Conservation (phyloP, 1,139 yeast genomes). For the Eremothecium coryli region DNA sequence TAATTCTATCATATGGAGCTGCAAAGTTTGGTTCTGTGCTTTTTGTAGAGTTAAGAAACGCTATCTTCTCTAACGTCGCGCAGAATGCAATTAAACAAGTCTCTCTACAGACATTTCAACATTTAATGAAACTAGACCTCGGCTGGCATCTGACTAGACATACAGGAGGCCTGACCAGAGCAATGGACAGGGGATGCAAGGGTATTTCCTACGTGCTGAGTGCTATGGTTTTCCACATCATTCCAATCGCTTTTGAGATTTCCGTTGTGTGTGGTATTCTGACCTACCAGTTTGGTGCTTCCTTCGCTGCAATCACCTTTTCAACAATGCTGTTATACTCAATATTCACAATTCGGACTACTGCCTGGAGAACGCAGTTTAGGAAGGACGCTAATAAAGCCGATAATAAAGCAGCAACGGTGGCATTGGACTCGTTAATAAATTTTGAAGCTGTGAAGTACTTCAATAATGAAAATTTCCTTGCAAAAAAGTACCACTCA, state of each 20-base stretch:
- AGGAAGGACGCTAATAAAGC: slow-evolving; percentile 88
- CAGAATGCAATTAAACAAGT: slow-evolving; percentile 90
- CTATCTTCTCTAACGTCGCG: slow-evolving; percentile 90
- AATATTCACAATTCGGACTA: slow-evolving; percentile 77
- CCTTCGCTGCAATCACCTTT: slow-evolving; percentile 84
- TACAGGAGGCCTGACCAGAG: slow-evolving; percentile 93
- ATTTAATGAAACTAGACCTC: slow-evolving; percentile 72
- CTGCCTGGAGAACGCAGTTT: slow-evolving; percentile 93
- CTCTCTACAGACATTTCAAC: slow-evolving; percentile 79
- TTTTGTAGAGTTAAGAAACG: slow-evolving; percentile 90
- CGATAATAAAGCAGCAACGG: slow-evolving; percentile 88
- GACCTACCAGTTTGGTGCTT: slow-evolving; percentile 81
- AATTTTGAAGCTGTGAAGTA: slow-evolving; percentile 92
- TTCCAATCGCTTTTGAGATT: slow-evolving; percentile 88
- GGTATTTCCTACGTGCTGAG: slow-evolving; percentile 89
- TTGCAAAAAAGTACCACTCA: slow-evolving; percentile 69
- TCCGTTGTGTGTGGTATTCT: slow-evolving; percentile 87
- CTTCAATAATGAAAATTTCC: slow-evolving; percentile 79
- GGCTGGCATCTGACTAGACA: slow-evolving; percentile 86
- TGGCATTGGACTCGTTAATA: slow-evolving; percentile 87
- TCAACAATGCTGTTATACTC: slow-evolving; percentile 84
- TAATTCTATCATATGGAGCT: slow-evolving; percentile 82
- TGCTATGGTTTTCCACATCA: slow-evolving; percentile 94
- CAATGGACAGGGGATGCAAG: slow-evolving; percentile 95
- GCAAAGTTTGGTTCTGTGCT: slow-evolving; percentile 91